Conservation (phyloP, 257 asterid genomes). For the Hygrophila difformis region DNA sequence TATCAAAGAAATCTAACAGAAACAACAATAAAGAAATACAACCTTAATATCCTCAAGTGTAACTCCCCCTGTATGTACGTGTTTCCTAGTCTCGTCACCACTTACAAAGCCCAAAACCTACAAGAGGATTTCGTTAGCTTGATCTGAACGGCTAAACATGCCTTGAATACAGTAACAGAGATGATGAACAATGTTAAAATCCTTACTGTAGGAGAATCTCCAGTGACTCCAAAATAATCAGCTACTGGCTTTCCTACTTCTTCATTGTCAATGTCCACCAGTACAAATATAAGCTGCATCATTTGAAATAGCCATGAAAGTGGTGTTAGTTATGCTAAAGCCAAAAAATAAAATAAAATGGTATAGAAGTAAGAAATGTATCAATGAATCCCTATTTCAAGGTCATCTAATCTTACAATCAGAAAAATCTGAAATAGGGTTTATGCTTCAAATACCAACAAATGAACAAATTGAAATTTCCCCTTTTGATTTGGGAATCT, state of each 20-base stretch:
- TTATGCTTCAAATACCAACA: no score
- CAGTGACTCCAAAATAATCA: conserved; percentile 66
- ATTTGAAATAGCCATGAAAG: conserved; percentile 14
- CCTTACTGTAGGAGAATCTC: conserved; percentile 49
- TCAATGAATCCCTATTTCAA: no score
- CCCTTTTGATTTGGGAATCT: no score
- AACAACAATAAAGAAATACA: no score
- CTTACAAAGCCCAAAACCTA: conserved; percentile 67
- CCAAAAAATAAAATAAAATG: no score
- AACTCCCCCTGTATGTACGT: conserved; percentile 3
- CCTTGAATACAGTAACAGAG: conserved; percentile 9
- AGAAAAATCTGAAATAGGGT: no score
- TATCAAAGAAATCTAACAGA: no score
- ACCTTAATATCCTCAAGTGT: no score
- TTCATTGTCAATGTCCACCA: conserved; percentile 59
- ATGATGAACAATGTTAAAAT: conserved; percentile 17
- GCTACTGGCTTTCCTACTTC: conserved; percentile 89
- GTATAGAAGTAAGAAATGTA: no score
- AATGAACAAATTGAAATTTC: no score
- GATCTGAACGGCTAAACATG: conserved; percentile 1
- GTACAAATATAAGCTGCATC: conserved; percentile 68
- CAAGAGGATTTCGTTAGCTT: conserved; percentile 11
- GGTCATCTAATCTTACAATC: no score
- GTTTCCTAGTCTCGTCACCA: conserved; percentile 57
- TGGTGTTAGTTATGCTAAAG: no score